phyloP scores from a whole-genome alignment of 202 grass and related monocot species.

The Panicum virgatum region DNA sequence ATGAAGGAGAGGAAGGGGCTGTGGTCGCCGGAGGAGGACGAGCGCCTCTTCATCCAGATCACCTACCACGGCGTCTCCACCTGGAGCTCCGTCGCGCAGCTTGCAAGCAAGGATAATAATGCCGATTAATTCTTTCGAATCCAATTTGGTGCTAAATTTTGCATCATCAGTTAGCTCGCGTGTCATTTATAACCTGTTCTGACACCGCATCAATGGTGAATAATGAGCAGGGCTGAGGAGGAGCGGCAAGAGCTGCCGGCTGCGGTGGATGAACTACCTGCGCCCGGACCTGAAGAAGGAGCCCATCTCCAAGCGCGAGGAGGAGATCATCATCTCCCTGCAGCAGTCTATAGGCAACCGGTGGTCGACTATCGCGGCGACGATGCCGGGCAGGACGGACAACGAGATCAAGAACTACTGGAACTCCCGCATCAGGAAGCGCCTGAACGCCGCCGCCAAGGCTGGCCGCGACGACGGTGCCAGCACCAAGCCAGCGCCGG shows the following conservation, averaged over 20 bases:
- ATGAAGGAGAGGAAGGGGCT: constrained; percentile 52
- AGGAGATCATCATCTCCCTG: constrained; percentile 50
- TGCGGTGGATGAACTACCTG: constrained; percentile 94
- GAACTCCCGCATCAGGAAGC: constrained; percentile 63
- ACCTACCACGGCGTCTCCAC: constrained; percentile 57
- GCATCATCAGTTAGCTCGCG: neutral
- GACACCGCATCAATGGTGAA: neutral
- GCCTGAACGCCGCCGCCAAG: neutral
- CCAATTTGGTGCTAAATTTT: neutral
- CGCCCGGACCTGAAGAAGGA: constrained; percentile 64
- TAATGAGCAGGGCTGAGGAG: constrained; percentile 34
- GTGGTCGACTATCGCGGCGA: constrained; percentile 51
- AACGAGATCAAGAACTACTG: constrained; percentile 69
- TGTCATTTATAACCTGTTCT: neutral
- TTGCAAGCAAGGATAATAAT: constrained; percentile 48
- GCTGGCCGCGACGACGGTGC: neutral
- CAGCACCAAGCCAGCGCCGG: neutral
- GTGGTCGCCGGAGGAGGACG: constrained; percentile 70
- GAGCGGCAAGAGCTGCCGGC: constrained; percentile 80
- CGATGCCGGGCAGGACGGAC: constrained; percentile 58
- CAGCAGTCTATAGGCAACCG: constrained; percentile 57
- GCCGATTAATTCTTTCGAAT: neutral
- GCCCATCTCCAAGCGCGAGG: constrained; percentile 61
- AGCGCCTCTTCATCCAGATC: constrained; percentile 52
- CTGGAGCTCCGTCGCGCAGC: constrained; percentile 66